phyloP scores from a whole-genome alignment of 1,284 basidiomycete genomes.

The Trichosporon ovoides region DNA sequence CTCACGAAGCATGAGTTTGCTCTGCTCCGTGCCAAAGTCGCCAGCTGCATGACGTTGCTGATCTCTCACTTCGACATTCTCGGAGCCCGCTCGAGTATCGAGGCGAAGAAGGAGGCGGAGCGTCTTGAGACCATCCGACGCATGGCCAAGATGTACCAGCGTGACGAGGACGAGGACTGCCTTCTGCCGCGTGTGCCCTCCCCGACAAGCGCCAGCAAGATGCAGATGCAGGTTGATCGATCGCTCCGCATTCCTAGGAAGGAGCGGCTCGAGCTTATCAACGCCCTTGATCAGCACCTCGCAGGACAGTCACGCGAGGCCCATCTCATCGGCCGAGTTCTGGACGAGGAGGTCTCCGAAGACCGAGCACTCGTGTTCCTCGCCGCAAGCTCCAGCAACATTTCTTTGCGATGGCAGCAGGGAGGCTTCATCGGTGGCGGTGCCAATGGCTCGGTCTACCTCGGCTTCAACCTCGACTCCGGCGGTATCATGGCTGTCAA shows the following conservation, averaged over 20 bases:
- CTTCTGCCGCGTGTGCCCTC: constrained; percentile 33
- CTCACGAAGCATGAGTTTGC: constrained; percentile 84
- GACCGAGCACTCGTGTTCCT: constrained; percentile 86
- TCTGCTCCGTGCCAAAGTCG: constrained; percentile 83
- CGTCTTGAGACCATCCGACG: constrained; percentile 66
- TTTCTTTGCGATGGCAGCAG: constrained; percentile 98
- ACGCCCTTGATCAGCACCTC: constrained; percentile 59
- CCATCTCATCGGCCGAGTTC: constrained; percentile 74
- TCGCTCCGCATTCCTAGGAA: constrained; percentile 70
- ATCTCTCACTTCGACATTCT: constrained; percentile 98
- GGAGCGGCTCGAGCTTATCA: constrained; percentile 58
- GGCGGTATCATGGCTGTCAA: constrained; percentile 99
- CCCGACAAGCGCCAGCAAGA: constrained; percentile 26
- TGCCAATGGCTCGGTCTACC: constrained; percentile 93
- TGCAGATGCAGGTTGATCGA: constrained; percentile 51
- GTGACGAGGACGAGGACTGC: constrained; percentile 51
- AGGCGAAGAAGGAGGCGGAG: constrained; percentile 84
- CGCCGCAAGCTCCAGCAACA: constrained; percentile 86
- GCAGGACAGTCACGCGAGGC: constrained; percentile 62
- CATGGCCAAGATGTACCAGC: constrained; percentile 56
- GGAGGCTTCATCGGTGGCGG: constrained; percentile 96
- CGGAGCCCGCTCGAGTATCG: constrained; percentile 78
- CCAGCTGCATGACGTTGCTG: constrained; percentile 90
- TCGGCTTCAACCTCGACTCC: constrained; percentile 93
- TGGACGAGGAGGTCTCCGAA: constrained; percentile 87